phyloP scores from a whole-genome alignment of 352 stramenopile species.

The Chrysophaeum taylorii region DNA sequence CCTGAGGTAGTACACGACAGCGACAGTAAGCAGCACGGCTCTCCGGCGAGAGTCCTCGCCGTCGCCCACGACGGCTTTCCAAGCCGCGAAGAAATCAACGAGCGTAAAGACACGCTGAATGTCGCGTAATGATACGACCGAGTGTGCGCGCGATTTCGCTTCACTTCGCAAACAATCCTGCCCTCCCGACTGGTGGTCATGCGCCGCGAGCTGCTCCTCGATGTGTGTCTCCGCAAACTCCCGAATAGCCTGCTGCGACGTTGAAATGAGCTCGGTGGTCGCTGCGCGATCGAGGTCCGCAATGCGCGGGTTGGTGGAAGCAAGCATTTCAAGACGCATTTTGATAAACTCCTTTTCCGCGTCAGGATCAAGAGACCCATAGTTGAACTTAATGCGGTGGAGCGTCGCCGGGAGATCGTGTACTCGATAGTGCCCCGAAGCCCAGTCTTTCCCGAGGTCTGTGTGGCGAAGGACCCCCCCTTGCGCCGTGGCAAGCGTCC shows the following conservation, averaged over 20 bases:
- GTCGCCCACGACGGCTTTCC: too few relatives aligned
- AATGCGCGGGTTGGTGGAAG: conserved; percentile 25
- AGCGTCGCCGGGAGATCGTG: conserved; percentile 24
- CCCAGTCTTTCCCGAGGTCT: conserved; percentile 31
- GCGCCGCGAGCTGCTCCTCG: conserved; percentile 6
- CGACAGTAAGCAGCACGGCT: conserved; percentile 33
- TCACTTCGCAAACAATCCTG: conserved; percentile 29
- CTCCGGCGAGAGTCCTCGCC: conserved; percentile 18
- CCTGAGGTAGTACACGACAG: conserved; percentile 38
- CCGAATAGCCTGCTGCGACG: conserved; percentile 31
- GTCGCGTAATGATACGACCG: conserved; percentile 40
- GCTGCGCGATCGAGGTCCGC: conserved; percentile 20
- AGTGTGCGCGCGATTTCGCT: conserved; percentile 23
- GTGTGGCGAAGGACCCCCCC: conserved; percentile 21
- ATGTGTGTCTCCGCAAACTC: conserved; percentile 33
- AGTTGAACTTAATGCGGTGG: conserved; percentile 32
- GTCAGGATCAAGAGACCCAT: conserved; percentile 31
- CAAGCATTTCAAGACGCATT: conserved; percentile 29
- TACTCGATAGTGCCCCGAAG: conserved; percentile 34
- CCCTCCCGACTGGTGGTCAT: conserved; percentile 7
- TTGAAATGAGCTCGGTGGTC: conserved; percentile 30
- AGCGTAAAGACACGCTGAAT: conserved; percentile 42
- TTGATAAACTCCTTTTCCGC: conserved; percentile 44
- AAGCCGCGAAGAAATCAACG: conserved; percentile 34
- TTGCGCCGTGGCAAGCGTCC: conserved; percentile 17